Evolutionary conservation across 2,329 filamentous ascomycete genomes (phyloP).

Genomic region (Ceratocystis lukuohia): DNA sequence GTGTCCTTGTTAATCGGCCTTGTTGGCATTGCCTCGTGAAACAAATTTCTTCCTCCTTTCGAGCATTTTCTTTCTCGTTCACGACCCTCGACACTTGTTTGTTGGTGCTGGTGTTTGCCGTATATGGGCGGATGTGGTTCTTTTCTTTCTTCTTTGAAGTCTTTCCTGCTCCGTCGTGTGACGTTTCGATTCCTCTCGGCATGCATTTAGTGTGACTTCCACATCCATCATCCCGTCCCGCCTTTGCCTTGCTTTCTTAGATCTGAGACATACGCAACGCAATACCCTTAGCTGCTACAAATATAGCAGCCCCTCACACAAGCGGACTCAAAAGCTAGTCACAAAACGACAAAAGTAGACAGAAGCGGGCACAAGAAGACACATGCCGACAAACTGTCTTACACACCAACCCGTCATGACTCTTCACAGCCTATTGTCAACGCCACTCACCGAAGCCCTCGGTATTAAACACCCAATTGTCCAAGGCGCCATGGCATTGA

Average conservation of each 20-base stretch:
- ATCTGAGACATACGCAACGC: constrained; percentile 11
- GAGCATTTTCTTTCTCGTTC: not conserved
- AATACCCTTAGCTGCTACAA: not conserved
- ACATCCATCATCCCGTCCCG: not conserved
- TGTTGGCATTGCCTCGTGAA: constrained; percentile 4
- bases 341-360: not conserved
- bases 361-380: not conserved
- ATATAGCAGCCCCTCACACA: not conserved
- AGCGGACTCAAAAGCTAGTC: not conserved
- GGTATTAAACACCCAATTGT: constrained; percentile 79
- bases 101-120: not conserved
- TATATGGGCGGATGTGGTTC: not conserved
- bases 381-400: constrained; percentile 21
- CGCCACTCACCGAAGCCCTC: constrained; percentile 65
- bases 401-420: constrained; percentile 14
- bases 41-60: constrained; percentile 1
- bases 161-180: not conserved
- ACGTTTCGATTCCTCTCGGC: not conserved
- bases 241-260: not conserved
- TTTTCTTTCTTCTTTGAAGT: not conserved
- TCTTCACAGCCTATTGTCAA: constrained; percentile 45
- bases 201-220: not conserved
- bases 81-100: not conserved
- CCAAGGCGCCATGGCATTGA: constrained; percentile 86
- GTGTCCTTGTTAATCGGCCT: constrained; percentile 3